These are phyloP conservation scores for Sclerotinia subarctica DNA, from an alignment of 2,329 filamentous ascomycete species.

Conservation along the genomic window DNA sequence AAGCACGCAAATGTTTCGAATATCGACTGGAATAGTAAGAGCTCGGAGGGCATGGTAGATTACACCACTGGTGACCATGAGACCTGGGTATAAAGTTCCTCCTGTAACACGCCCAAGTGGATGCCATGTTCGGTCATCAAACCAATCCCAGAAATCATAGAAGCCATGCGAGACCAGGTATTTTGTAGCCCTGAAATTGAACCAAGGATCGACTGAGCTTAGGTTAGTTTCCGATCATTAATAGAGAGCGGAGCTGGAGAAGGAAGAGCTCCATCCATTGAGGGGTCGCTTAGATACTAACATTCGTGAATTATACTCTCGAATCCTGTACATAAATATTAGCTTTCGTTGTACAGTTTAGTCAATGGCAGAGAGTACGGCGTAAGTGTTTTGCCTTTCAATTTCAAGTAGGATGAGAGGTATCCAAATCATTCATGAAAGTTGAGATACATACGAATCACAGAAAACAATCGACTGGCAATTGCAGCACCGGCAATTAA, in stretches of 20 bases:
- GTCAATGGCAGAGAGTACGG: background rate
- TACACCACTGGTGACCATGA: slow-evolving; percentile 97
- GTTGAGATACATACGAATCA: slow-evolving; percentile 72
- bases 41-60: slow-evolving; percentile 93
- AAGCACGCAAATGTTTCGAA: slow-evolving; percentile 97
- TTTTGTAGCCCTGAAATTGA: slow-evolving; percentile 98
- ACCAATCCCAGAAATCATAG: slow-evolving; percentile 99
- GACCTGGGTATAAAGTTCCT: slow-evolving; percentile 94
- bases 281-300: slow-evolving; percentile 51
- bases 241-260: slow-evolving; percentile 30
- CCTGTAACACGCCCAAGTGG: slow-evolving; percentile 96
- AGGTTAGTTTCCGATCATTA: slow-evolving; percentile 34
- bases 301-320: slow-evolving; percentile 99
- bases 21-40: slow-evolving; percentile 89
- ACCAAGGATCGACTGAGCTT: slow-evolving; percentile 90
- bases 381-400: background rate
- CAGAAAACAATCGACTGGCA: slow-evolving; percentile 92
- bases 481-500: slow-evolving; percentile 90
- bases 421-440: slow-evolving; percentile 9
- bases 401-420: background rate
- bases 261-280: slow-evolving; percentile 23
- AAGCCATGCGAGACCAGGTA: slow-evolving; percentile 96
- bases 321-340: slow-evolving; percentile 61
- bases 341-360: slow-evolving; percentile 27
- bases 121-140: slow-evolving; percentile 99